phyloP scores from a whole-genome alignment of 2,329 filamentous ascomycete species.

The Epichloe hybrida region DNA sequence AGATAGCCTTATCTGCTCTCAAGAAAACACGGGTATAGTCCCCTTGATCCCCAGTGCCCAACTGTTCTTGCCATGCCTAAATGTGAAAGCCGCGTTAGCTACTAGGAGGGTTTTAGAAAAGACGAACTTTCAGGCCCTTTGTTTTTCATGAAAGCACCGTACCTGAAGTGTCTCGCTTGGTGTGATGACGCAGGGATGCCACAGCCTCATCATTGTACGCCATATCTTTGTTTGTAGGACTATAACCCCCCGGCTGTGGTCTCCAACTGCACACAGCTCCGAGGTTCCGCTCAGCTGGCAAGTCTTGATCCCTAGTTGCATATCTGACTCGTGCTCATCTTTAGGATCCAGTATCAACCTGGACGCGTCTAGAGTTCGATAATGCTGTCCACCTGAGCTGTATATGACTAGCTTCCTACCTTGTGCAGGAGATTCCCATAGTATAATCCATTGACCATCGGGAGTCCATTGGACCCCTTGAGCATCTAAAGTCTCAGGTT shows the following conservation, averaged over 20 bases:
- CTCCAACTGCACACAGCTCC: constrained; percentile 48
- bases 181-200: constrained; percentile 37
- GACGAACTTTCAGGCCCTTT: not conserved
- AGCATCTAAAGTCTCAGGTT: constrained; percentile 55
- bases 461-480: constrained; percentile 61
- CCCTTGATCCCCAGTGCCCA: constrained; percentile 24
- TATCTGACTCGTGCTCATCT: constrained; percentile 26
- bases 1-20: constrained; percentile 35
- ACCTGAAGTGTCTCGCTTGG: constrained; percentile 45
- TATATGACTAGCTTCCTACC: constrained; percentile 57
- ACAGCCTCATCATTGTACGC: constrained; percentile 34
- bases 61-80: constrained; percentile 52
- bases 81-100: constrained; percentile 7
- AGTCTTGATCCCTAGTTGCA: constrained; percentile 50
- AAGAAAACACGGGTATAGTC: constrained; percentile 30
- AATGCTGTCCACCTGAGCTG: constrained; percentile 66
- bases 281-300: constrained; percentile 49
- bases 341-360: constrained; percentile 20
- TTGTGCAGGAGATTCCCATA: constrained; percentile 59
- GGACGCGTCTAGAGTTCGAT: constrained; percentile 25
- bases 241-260: constrained; percentile 45
- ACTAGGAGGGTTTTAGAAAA: not conserved
- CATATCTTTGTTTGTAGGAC: constrained; percentile 41
- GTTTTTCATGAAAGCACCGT: constrained; percentile 3
- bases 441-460: constrained; percentile 60